Base-by-base conservation (phyloP, 73 alveolate genomes). In the Durusdinium trenchii region DNA sequence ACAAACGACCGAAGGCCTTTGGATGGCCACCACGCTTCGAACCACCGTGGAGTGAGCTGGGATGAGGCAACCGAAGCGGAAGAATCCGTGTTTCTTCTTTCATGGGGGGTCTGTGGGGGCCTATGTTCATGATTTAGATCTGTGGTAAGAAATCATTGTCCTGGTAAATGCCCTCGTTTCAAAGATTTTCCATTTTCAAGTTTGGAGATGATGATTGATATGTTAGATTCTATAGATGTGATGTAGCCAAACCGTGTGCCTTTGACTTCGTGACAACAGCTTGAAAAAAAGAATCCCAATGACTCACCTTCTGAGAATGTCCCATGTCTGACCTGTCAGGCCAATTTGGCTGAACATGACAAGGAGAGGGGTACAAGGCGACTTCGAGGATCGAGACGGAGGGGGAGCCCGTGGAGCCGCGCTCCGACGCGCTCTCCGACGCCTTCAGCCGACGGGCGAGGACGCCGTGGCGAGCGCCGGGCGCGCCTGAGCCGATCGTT, bases 281-380 rank as follows among this genome's bases (percentile, higher is more conserved):
- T 54, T 54, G 64, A 9, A 54, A 54, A 9, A 20, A 54, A 54
- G 64, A 12, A 54, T 20, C 28, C 64, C 64, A 9, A 54, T 9
- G 64, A 20, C 64, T 9, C 64, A 54, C 9, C 64, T 12, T 20
- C 64, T 54, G 64, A 54, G 20, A 20, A 20, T 54, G 20, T 20
- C 64, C 64, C 64, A 54, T 12, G 20, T n/a, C n/a, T n/a, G n/a
- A n/a, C n/a, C n/a, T 40, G 16, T 42, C 54, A 86, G 95, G 95
- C 79, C 52, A 86, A 86, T 54, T 30, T 86, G 40, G 95, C 95
- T 6, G 95, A 86, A 35, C 95, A 86, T 28, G 95, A 86, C 79
- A 86, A 86, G 57, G 95, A 86, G 79, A 35, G 95, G 46, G 95
- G 95, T 40, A 86, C 95, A 78, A 86, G 95, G 95, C 79, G 43